Base-by-base conservation (phyloP, 331 rosid genomes). In the Stylosanthes scabra region DNA sequence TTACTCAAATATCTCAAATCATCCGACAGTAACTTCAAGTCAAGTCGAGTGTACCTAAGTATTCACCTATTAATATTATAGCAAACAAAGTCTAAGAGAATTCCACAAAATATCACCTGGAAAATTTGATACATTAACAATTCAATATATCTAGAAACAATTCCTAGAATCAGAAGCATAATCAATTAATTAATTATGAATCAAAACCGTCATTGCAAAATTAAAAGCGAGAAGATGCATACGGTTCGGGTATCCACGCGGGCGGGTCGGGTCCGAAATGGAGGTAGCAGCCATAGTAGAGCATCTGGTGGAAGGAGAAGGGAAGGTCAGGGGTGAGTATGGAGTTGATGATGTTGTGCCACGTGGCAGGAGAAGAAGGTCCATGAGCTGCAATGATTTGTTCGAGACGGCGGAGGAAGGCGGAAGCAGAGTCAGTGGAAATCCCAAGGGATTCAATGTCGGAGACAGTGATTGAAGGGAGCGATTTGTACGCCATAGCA, bases 211-310 rank as follows among this genome's bases (percentile, higher is more conserved):
- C 6, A 13, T 7, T 3, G 2, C 5, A 31, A 31, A 31, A 3
- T 31, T 31, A 31, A 31, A 31, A 31, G 37, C 5, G 37, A 31
- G 37, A 31, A 31, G 37, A 5, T 2, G 37, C 37, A 62, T 77
- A 94, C 99, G 78, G 85, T 81, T 85, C 74, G 60, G 99, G 99
- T 13, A 88, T 51, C 99, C 99, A 94, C 63, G 96, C 96, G 28
- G 95, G 96, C 3, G 97, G 97, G 82, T 94, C 97, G 29, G 91
- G 78, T 29, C 99, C 99, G 67, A 68, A 89, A 78, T 78, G 80
- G 59, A 49, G 80, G 78, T 70, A 91, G 88, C 96, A 91, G 3
- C 81, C 83, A 66, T 85, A 84, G 81, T 85, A 94, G 72, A 94
- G 3, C 93, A 89, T 84, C 83, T 81, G 99, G 83, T 94, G 99